phyloP scores from a whole-genome alignment of 768 basidiomycete species.

The Boletus rufocinnamomeus region DNA sequence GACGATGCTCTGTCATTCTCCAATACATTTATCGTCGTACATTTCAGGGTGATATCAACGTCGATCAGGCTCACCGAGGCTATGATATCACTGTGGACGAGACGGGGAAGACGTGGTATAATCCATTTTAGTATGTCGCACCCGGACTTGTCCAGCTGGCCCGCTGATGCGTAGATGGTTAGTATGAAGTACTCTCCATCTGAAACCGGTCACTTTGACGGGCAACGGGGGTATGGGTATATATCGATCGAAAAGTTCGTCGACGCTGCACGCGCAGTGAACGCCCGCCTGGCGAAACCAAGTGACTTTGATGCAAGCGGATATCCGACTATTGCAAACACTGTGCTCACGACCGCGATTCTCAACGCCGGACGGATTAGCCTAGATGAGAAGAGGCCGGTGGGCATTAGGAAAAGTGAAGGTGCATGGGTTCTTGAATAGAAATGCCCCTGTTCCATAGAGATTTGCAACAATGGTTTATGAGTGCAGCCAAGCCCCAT shows the following conservation, averaged over 20 bases:
- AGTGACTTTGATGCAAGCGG: slow-evolving; percentile 77
- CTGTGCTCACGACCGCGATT: slow-evolving; percentile 84
- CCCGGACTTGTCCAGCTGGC: not conserved
- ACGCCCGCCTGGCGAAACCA: slow-evolving; percentile 65
- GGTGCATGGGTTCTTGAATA: slow-evolving; percentile 70
- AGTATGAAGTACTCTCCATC: slow-evolving; percentile 96
- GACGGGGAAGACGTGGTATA: slow-evolving; percentile 81
- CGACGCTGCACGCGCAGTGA: slow-evolving; percentile 78
- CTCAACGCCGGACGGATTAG: slow-evolving; percentile 89
- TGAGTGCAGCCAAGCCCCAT: not conserved
- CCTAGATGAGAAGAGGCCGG: slow-evolving; percentile 85
- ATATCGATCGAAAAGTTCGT: slow-evolving; percentile 92
- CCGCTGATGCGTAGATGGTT: slow-evolving; percentile 14
- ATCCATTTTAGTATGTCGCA: slow-evolving; percentile 82
- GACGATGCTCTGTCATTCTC: not conserved
- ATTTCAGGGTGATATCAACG: slow-evolving; percentile 80
- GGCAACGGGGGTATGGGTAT: slow-evolving; percentile 91
- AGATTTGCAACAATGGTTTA: slow-evolving; percentile 19
- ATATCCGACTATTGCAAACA: slow-evolving; percentile 87
- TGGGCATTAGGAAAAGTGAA: slow-evolving; percentile 69
- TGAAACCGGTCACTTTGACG: slow-evolving; percentile 90
- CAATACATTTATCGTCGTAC: not conserved
- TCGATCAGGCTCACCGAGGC: slow-evolving; percentile 93
- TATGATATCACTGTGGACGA: slow-evolving; percentile 90
- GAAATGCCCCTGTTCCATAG: slow-evolving; percentile 18